phyloP scores from a whole-genome alignment of 176 grass and related monocot species.

The Raddia distichophylla region DNA sequence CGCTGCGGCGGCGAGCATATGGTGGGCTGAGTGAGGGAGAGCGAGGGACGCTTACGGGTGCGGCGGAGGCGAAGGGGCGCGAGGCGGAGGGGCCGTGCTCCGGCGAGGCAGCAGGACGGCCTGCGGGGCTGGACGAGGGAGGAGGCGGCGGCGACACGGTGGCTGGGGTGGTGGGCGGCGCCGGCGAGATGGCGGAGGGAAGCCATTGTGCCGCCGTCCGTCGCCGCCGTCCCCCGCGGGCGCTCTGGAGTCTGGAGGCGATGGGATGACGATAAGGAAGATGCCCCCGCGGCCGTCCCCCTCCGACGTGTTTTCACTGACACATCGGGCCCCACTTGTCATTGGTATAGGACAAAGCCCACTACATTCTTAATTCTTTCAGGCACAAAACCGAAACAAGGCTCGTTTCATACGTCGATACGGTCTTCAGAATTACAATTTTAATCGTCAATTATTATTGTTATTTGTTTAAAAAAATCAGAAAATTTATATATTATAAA shows the following conservation, averaged over 20 bases:
- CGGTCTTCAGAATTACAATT: too few relatives aligned
- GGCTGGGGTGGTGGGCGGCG: conserved; percentile 25
- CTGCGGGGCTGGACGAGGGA: conserved; percentile 26
- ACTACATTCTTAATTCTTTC: too few relatives aligned
- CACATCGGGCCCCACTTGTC: too few relatives aligned
- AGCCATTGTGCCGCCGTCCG: conserved; percentile 38
- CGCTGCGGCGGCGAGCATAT: neutral
- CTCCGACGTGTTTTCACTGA: too few relatives aligned
- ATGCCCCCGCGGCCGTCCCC: too few relatives aligned
- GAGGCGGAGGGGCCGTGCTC: conserved; percentile 1
- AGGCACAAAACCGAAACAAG: too few relatives aligned
- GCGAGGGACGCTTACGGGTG: conserved; percentile 11
- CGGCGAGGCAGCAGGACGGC: conserved; percentile 10
- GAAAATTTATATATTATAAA: too few relatives aligned
- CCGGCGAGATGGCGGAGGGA: conserved; percentile 56
- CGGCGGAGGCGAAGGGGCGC: conserved; percentile 35
- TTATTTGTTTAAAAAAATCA: too few relatives aligned
- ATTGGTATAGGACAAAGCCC: too few relatives aligned
- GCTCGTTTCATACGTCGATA: too few relatives aligned
- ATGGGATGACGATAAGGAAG: neutral
- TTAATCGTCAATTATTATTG: too few relatives aligned
- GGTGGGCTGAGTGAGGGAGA: neutral
- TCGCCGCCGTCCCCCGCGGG: neutral
- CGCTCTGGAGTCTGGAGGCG: neutral
- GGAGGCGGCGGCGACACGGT: conserved; percentile 6